These are phyloP conservation scores for Suhomyces xylopsoci DNA, from an alignment of 805 yeast genomes.

Conservation along the genomic window DNA sequence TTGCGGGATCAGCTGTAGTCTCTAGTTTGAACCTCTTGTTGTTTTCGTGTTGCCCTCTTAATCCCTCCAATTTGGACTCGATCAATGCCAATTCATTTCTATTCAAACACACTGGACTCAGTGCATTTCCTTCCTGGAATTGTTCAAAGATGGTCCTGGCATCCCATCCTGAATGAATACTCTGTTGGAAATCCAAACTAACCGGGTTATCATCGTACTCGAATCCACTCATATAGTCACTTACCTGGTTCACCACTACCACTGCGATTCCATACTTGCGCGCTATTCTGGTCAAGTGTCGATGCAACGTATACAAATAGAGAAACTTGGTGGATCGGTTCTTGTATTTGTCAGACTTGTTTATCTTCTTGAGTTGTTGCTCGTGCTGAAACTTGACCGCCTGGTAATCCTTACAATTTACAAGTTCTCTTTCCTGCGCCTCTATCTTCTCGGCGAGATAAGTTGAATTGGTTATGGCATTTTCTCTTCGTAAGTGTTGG, in stretches of 20 bases:
- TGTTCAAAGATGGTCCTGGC: constrained; percentile 1
- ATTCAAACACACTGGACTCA: background rate
- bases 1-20: background rate
- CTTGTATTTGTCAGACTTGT: constrained; percentile 23
- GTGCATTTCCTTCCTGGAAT: background rate
- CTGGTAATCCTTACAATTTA: constrained; percentile 10
- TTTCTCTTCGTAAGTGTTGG: constrained; percentile 71
- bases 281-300: constrained; percentile 18
- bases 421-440: constrained; percentile 15
- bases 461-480: constrained; percentile 32
- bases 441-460: constrained; percentile 29
- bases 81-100: background rate
- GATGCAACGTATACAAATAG: constrained; percentile 16
- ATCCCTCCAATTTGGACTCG: background rate
- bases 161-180: constrained; percentile 24
- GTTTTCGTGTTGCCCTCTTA: background rate
- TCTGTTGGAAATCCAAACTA: constrained; percentile 16
- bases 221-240: constrained; percentile 13
- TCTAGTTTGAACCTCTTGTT: background rate
- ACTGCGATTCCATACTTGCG: constrained; percentile 15
- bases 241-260: constrained; percentile 24
- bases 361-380: constrained; percentile 19
- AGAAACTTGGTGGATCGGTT: constrained; percentile 15
- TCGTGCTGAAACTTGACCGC: constrained; percentile 14
- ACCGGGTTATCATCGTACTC: constrained; percentile 13